Evolutionary conservation across 2,329 filamentous ascomycete genomes (phyloP), one percentile per base, ranked within the genome.

Genomic region (Chrysoporthe cubensis): DNA sequence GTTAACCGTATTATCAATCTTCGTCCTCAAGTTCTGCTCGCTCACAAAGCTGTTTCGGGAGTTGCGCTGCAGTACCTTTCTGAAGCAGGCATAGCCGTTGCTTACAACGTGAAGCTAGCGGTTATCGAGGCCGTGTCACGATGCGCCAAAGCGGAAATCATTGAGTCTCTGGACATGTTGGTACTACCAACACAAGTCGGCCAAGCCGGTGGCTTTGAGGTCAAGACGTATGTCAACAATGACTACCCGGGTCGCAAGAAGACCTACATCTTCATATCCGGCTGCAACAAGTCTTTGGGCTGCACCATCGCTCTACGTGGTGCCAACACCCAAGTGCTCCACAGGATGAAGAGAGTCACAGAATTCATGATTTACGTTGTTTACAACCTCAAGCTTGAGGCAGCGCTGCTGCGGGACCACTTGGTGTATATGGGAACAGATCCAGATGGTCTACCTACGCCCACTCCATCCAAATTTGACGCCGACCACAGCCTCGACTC

Each of bases 361-460:
- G 96, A 99, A 76, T 98, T 99, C 76, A 97, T 99, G 95, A 91
- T 96, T 48, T 99, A 98, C 73, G 96, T 99, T 26, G 94, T 98
- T 14, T 99, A 99, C 80, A 99, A 97, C 74, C 84, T 99, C 64
- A 97, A 97, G 76, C 85, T 99, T 16, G 96, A 99, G 79, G 97
- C 96, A 1, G 97, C 92, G 73, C 83, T 99, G 58, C 92, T 99
- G 86, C 88, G 93, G 64, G 96, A 99, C 77, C 94, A 97, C 74
- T 97, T 93, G 73, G 62, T 70, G 14, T 67, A 70, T 7, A 69
- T 70, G 66, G 67, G 64, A 43, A 50, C 58, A 32, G 69, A 91
- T 97, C 18, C 88, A 94, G 70, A 90, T 96, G 81, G 84, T 9
- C 85, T 87, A 3, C 76, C 82, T 74, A 84, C 74, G 50, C 77